Evolutionary conservation across 257 asterid genomes (phyloP).

Genomic region (Orobanche coerulescens): DNA sequence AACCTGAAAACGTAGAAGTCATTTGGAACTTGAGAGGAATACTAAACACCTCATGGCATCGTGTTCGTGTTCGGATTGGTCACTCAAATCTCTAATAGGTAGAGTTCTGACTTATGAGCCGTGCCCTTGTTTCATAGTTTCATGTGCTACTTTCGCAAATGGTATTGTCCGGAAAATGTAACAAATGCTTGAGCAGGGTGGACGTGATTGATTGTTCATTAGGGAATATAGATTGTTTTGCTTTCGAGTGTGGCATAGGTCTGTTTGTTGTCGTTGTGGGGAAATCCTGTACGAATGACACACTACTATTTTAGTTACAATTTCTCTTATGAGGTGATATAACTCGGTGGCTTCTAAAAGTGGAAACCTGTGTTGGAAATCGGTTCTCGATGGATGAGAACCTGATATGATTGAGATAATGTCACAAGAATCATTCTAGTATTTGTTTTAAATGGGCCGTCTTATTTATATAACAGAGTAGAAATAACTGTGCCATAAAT

Average conservation of each 20-base stretch:
- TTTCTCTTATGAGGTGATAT: too few species aligned
- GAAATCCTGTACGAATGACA: too few species aligned
- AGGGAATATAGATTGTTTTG: conserved; percentile 1
- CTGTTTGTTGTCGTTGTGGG: too few species aligned
- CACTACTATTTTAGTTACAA: too few species aligned
- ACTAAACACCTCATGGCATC: conserved; percentile 94
- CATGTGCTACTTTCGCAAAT: background rate
- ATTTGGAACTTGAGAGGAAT: conserved; percentile 97
- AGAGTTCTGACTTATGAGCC: background rate
- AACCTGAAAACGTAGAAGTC: conserved; percentile 74
- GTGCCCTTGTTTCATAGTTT: background rate
- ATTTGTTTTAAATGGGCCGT: too few species aligned
- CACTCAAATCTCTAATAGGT: conserved; percentile 62
- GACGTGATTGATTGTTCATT: background rate
- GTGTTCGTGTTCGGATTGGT: conserved; percentile 62
- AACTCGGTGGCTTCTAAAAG: too few species aligned
- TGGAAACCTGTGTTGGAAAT: too few species aligned
- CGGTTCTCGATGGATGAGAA: too few species aligned
- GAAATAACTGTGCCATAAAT: too few species aligned
- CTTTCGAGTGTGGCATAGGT: background rate
- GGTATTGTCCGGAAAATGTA: background rate
- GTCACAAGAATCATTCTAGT: too few species aligned
- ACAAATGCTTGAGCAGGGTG: background rate
- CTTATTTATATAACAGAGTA: too few species aligned
- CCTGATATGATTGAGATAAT: too few species aligned